Base-by-base conservation (phyloP, 768 basidiomycete genomes). In the Macrolepiota dolichaula region DNA sequence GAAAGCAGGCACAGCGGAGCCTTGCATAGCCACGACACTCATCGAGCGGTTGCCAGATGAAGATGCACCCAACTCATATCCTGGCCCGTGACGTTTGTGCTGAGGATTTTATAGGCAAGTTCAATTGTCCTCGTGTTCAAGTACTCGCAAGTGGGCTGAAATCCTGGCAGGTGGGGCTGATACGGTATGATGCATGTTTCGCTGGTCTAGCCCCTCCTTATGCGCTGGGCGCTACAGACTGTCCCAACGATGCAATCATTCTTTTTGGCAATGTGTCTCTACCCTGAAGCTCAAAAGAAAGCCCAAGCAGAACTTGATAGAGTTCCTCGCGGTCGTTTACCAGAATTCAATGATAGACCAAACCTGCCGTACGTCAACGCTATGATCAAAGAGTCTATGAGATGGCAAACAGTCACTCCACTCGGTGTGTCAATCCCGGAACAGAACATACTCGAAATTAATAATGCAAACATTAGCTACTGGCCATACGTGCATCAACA, bases 231-330 rank as follows among this genome's bases (percentile, higher is more conserved):
- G 15, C n/a, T 47, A 3, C 27, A 63, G 59, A 62, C 59, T n/a
- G 57, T 64, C 13, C 63, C 65, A 19, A 46, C 66, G 3, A 25
- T 63, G 4, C 50, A 59, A 50, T 51, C 59, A n/a, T 67, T 65
- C 53, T 59, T 65, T 49, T 42, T 67, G 22, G 66, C 66, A 13
- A 65, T 67, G 66, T 55, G 46, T n/a, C n/a, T n/a, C n/a, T n/a
- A n/a, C n/a, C n/a, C n/a, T n/a, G n/a, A n/a, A n/a, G n/a, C n/a
- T n/a, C n/a, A n/a, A n/a, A n/a, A n/a, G n/a, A n/a, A n/a, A n/a
- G n/a, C n/a, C n/a, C n/a, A n/a, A n/a, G n/a, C 6, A n/a, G 75
- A 79, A 58, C 55, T 80, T 13, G 77, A 79, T 56, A 62, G 55
- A 3, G 64, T 77, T 5, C 24, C 77, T 12, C 75, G 72, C 29